Evolutionary conservation across 345 rosid species (phyloP), one percentile per base, ranked within the genome.

Genomic region (Eucalyptus regnans): DNA sequence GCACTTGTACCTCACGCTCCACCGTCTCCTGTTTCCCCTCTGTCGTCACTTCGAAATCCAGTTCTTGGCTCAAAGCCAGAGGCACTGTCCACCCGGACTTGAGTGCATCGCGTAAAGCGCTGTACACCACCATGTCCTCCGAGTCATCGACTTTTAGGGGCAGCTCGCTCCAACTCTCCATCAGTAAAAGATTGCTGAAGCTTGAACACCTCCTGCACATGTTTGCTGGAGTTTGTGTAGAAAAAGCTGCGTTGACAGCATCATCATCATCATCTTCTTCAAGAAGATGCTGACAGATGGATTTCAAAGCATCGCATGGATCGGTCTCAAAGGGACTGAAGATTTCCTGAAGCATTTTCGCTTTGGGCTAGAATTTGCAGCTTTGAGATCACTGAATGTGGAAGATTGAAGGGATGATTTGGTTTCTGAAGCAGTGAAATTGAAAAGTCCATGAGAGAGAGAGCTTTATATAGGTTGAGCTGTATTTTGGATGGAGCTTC

Each of bases 121-220:
- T 87, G 88, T 90, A 90, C 17, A 93, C 88, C 14, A 93, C 9
- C 93, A 90, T 93, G 51, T 92, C 93, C 60, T 91, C 94, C 3
- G 93, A 91, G 86, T 93, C 92, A 33, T 93, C 89, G 29, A 89
- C 87, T 86, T 91, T 81, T 15, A 90, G 87, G 2, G 93, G 92
- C 87, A 93, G 80, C 14, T 93, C 91, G 48, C 89, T 91, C 93
- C 94, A 93, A 50, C 87, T 93, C 27, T 92, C 93, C 8, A 90
- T 50, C 41, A 89, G 86, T 87, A 90, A 86, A 88, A 91, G 88
- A 81, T 90, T 89, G 88, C 91, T 41, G 79, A 93, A 92, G 90
- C 94, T 90, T 23, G 92, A 68, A 56, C 86, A 89, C 90, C 94
- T 49, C 23, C 37, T 12, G 33, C 4, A 14, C 5, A 64, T 1